Base-by-base conservation (phyloP, 2,329 filamentous ascomycete genomes). In the Coniella vitis region DNA sequence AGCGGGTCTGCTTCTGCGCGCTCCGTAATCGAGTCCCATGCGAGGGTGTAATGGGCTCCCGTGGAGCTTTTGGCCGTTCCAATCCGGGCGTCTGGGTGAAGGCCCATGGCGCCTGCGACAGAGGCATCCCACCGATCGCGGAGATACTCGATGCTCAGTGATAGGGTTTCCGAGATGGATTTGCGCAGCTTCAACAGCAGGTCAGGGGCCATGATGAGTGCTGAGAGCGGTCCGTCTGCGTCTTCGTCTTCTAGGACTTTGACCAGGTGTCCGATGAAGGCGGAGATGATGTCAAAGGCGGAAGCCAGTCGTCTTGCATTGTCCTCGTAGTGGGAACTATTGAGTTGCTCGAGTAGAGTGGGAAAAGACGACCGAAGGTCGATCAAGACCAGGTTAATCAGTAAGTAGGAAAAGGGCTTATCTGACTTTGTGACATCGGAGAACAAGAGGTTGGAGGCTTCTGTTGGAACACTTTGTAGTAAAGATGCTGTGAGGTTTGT, bases 61-160 rank as follows among this genome's bases (percentile, higher is more conserved):
- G 66, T 65, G 13, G 65, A 64, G 2, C 72, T 73, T 35, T 73
- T 65, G 13, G 71, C 63, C 2, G 64, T 65, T 12, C 65, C 67
- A 2, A 59, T 53, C 31, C 79, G 73, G 4, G 79, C 78, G 9
- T 76, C 73, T 1, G 75, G 76, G 57, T 85, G 78, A 7, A 85
- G 61, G 3, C 81, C 81, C 61, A 76, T 72, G 7, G 78, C 76
- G 10, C 81, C 82, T 3, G 80, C 76, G n/a, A 78, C 68, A 2
- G 78, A 76, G 4, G 78, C 79, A 58, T 87, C 83, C 79, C 80
- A 86, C n/a, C 83, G 69, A 58, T 87, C 84, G 36, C 82, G 75
- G 2, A 87, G 70, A 60, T 81, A 83, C 63, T 86, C 83, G 51
- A 83, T 73, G 0, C 76, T 74, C 2, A 82, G 63, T 0, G 79